phyloP scores from a whole-genome alignment of 306 rosid species.

The Mimosa bimucronata region DNA sequence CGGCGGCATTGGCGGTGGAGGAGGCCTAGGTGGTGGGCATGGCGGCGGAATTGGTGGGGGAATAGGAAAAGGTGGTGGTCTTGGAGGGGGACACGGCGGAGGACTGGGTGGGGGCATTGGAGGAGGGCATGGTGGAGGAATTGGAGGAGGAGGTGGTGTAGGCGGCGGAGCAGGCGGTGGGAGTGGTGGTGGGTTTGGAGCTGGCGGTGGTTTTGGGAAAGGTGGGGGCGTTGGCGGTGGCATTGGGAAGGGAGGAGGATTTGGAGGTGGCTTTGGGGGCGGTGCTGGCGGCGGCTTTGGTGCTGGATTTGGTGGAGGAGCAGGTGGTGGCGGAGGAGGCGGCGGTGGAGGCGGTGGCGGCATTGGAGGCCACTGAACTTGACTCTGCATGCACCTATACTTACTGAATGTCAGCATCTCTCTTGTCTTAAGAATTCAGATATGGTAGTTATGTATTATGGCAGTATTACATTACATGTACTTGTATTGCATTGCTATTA shows the following conservation, averaged over 20 bases:
- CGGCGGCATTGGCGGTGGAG: background rate
- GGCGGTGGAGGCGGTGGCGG: slow-evolving; percentile 32
- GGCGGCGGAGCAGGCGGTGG: slow-evolving; percentile 8
- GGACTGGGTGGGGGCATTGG: background rate
- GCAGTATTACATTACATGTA: background rate
- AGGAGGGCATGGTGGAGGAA: slow-evolving; percentile 35
- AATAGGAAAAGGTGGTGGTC: slow-evolving; percentile 11
- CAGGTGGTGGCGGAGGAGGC: background rate
- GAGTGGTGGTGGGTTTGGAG: slow-evolving; percentile 25
- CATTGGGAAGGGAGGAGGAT: background rate
- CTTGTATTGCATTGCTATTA: background rate
- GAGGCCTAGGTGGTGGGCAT: background rate
- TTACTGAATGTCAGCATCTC: background rate
- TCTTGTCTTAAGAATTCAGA: background rate
- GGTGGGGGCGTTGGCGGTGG: slow-evolving; percentile 19
- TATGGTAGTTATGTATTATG: background rate
- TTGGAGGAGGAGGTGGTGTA: slow-evolving; percentile 32
- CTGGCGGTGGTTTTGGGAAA: slow-evolving; percentile 32
- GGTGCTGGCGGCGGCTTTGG: slow-evolving; percentile 22
- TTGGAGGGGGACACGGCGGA: slow-evolving; percentile 19
- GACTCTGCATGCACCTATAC: slow-evolving; percentile 30
- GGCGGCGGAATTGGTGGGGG: slow-evolving; percentile 14
- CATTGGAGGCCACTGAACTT: slow-evolving; percentile 56
- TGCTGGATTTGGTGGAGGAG: slow-evolving; percentile 16
- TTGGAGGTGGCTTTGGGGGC: slow-evolving; percentile 25